A percentile compares a stretch with the other conserved stretches of the same genome.
Evolutionary conservation across 176 grass and related monocot species (phyloP).

Genomic region (Juncus inflexus): DNA sequence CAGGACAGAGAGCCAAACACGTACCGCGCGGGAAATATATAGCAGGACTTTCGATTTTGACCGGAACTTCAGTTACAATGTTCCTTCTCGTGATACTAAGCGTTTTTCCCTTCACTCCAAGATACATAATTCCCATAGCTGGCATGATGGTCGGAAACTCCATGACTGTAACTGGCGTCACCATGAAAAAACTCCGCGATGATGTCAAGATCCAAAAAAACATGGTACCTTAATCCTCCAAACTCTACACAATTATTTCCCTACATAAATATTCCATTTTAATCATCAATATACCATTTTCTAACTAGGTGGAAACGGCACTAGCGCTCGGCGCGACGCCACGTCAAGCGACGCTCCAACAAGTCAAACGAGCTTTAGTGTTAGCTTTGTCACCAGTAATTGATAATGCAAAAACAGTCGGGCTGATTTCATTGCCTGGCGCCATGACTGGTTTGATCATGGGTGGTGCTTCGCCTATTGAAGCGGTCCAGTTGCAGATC

Average conservation of each 20-base stretch:
- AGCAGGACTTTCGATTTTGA: conserved; percentile 41
- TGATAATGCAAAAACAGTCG: conserved; percentile 51
- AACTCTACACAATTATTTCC: background rate
- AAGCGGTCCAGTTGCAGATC: conserved; percentile 51
- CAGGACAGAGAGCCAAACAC: conserved; percentile 46
- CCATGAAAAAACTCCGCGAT: conserved; percentile 57
- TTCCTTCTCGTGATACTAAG: conserved; percentile 46
- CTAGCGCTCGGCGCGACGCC: conserved; percentile 77
- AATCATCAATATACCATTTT: background rate
- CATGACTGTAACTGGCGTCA: conserved; percentile 89
- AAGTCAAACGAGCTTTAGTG: conserved; percentile 45
- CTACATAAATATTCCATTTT: background rate
- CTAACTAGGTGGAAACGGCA: conserved; percentile 69
- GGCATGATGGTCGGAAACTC: conserved; percentile 96
- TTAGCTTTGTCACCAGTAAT: conserved; percentile 46
- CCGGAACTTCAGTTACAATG: conserved; percentile 79
- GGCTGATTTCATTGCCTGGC: conserved; percentile 47
- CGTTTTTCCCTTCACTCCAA: conserved; percentile 82
- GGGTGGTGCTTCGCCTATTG: conserved; percentile 43
- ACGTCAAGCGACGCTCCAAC: conserved; percentile 64
- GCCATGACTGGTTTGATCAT: conserved; percentile 57
- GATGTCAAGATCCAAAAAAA: conserved; percentile 47
- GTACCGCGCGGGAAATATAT: conserved; percentile 63
- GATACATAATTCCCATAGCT: conserved; percentile 82
- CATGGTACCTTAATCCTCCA: conserved; percentile 24